phyloP scores from a whole-genome alignment of 305 asterid genomes.

The Rubia peregrina region DNA sequence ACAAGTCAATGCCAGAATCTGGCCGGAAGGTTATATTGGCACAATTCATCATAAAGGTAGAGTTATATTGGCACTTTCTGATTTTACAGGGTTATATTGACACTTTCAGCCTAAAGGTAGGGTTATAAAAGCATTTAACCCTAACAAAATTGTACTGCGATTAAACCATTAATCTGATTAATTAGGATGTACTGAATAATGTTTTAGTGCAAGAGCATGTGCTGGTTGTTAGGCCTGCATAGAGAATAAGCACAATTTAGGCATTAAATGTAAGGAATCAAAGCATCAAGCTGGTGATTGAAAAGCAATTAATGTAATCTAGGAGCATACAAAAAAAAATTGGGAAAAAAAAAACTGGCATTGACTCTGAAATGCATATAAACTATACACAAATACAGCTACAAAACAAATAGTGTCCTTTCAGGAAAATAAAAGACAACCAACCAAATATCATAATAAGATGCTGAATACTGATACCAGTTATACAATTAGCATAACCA shows the following conservation, averaged over 20 bases:
- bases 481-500: conserved; percentile 1
- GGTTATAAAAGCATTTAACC: no score
- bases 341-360: background rate
- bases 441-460: background rate
- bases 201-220: background rate
- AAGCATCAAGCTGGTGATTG: background rate
- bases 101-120: no score
- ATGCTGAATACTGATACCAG: background rate
- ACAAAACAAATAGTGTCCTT: background rate
- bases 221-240: conserved; percentile 4
- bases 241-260: background rate
- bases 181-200: background rate
- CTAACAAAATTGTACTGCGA: no score
- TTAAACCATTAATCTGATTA: background rate
- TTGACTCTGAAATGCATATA: background rate
- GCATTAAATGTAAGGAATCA: background rate
- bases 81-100: no score
- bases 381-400: background rate
- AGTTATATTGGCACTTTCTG: no score
- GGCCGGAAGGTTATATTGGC: no score
- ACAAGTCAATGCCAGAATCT: no score
- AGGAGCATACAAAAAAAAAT: background rate
- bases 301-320: background rate
- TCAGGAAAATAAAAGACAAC: background rate
- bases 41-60: no score